Evolutionary conservation across 2,329 filamentous ascomycete species (phyloP).

Genomic region (Pleoardoris graminearum): DNA sequence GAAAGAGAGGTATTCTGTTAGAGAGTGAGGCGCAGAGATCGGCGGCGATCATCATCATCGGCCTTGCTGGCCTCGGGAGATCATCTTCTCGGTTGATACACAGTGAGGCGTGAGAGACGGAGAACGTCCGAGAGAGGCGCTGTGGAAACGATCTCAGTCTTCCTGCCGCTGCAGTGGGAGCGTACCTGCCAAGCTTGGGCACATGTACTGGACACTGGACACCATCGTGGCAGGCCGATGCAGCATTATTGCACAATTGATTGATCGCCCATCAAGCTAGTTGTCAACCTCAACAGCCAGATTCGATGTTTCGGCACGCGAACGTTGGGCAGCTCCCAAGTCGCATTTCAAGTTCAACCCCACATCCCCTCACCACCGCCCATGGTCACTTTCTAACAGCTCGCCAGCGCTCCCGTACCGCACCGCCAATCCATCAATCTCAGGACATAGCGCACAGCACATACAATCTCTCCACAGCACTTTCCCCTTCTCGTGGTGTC

Average conservation of each 20-base stretch:
- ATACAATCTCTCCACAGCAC: neutral
- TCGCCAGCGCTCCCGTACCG: neutral
- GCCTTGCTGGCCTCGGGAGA: neutral
- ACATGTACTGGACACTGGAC: neutral
- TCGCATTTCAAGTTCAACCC: neutral
- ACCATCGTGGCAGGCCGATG: neutral
- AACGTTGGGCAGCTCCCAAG: neutral
- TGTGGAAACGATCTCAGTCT: neutral
- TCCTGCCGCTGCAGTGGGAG: neutral
- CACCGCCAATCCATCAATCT: neutral
- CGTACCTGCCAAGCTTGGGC: conserved; percentile 5
- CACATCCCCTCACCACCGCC: neutral
- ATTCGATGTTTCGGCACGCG: neutral
- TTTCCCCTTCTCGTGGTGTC: neutral
- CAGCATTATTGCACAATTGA: too few relatives aligned
- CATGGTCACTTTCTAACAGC: conserved; percentile 1
- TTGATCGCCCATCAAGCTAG: too few relatives aligned
- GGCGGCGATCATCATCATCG: neutral
- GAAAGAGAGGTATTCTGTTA: neutral
- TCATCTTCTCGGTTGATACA: neutral
- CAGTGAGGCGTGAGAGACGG: neutral
- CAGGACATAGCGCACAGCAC: neutral
- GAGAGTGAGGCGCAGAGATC: conserved; percentile 1
- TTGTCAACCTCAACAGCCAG: too few relatives aligned
- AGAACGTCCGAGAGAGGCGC: neutral